Percentiles rank a stretch among this genome's conserved stretches.
These are phyloP conservation scores for Porodaedalea pini DNA, from an alignment of 1,284 basidiomycete genomes.

Conservation along the genomic window DNA sequence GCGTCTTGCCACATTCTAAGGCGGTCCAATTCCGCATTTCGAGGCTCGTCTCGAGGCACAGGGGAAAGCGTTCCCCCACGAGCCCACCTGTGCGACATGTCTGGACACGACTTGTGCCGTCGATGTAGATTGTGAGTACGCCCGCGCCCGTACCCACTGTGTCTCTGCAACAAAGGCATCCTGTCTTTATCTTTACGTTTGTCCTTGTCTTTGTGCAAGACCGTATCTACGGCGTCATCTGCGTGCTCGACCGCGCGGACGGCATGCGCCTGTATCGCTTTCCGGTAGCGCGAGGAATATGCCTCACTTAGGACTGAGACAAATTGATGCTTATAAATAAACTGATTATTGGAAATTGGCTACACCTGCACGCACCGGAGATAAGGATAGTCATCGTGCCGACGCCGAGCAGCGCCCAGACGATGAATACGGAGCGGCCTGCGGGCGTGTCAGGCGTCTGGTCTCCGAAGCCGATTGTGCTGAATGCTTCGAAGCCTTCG, in stretches of 20 bases:
- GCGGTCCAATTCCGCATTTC: no score
- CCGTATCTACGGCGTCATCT: background rate
- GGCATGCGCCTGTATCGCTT: slow-evolving; percentile 34
- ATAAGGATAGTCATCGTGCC: slow-evolving; percentile 72
- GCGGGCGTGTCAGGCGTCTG: slow-evolving; percentile 56
- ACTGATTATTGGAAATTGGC: background rate
- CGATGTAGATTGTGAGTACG: no score
- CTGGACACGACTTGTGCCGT: no score
- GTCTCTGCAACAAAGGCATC: background rate
- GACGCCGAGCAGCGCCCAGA: slow-evolving; percentile 78
- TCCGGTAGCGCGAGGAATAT: slow-evolving; percentile 53
- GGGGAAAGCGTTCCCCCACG: no score
- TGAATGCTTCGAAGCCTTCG: slow-evolving; percentile 57
- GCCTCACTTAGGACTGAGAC: slow-evolving; percentile 60
- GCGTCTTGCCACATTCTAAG: no score
- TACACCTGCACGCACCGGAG: slow-evolving; percentile 47
- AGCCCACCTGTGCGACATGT: no score
- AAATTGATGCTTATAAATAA: slow-evolving; percentile 17
- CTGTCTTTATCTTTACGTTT: background rate
- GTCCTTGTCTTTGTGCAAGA: background rate
- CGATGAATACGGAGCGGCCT: slow-evolving; percentile 74
- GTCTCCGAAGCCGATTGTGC: slow-evolving; percentile 73
- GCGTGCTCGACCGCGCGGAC: background rate
- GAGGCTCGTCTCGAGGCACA: no score
- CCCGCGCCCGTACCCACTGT: no score